These are phyloP conservation scores for Pythium folliculosum DNA, from an alignment of 352 stramenopile genomes.

Conservation along the genomic window DNA sequence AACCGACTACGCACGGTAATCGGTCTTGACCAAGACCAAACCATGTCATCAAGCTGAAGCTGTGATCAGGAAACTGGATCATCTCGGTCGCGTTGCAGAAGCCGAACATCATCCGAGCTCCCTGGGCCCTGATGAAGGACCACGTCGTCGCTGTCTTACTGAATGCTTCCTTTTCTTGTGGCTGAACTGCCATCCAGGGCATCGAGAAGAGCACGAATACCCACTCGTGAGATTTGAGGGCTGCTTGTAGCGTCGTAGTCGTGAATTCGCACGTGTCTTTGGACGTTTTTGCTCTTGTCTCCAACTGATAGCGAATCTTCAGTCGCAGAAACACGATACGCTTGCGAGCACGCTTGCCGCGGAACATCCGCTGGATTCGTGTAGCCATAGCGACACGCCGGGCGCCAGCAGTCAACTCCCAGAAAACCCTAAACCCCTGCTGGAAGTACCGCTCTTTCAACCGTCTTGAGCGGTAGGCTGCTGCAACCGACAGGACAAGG, in stretches of 20 bases:
- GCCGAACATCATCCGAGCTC: conserved; percentile 32
- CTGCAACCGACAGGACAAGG: conserved; percentile 26
- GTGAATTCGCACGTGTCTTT: conserved; percentile 28
- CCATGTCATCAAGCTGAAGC: conserved; percentile 41
- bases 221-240: conserved; percentile 31
- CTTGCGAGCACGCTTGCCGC: conserved; percentile 31
- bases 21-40: conserved; percentile 23
- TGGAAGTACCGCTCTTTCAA: conserved; percentile 33
- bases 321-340: conserved; percentile 38
- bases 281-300: conserved; percentile 20
- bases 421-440: conserved; percentile 34
- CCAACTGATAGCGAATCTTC: conserved; percentile 40
- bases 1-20: conserved; percentile 40
- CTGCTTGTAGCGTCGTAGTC: conserved; percentile 16
- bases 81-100: conserved; percentile 28
- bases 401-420: conserved; percentile 34
- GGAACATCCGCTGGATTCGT: conserved; percentile 36
- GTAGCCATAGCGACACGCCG: conserved; percentile 34
- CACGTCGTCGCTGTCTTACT: conserved; percentile 40
- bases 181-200: conserved; percentile 33
- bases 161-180: conserved; percentile 18
- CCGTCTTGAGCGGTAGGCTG: conserved; percentile 14
- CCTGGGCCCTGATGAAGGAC: conserved; percentile 31
- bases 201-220: conserved; percentile 39
- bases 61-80: background rate